phyloP scores from a whole-genome alignment of 306 rosid species.

The Mimosa pudica region DNA sequence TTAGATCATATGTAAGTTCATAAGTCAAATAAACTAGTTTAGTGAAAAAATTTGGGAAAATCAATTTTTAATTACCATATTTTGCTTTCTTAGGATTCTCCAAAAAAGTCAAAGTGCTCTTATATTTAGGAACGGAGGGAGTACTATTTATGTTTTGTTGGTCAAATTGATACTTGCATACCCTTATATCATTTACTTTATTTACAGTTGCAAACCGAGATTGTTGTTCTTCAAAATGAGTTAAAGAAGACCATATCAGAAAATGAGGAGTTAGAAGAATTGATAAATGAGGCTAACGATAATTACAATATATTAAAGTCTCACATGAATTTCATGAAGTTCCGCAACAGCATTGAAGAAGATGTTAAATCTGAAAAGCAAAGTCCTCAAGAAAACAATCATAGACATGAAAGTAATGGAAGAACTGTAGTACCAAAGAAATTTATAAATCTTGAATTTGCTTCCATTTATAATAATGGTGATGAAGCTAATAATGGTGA shows the following conservation, averaged over 20 bases:
- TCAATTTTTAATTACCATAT: no score
- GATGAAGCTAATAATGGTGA: constrained; percentile 34
- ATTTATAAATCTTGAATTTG: constrained; percentile 70
- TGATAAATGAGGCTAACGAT: constrained; percentile 43
- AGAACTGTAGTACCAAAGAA: constrained; percentile 53
- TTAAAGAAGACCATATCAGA: constrained; percentile 52
- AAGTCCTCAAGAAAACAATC: constrained; percentile 35
- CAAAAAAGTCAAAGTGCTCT: no score
- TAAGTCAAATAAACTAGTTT: no score
- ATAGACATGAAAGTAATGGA: constrained; percentile 7
- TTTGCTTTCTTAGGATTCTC: no score
- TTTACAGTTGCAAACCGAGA: constrained; percentile 53
- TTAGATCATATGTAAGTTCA: no score
- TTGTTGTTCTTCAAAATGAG: constrained; percentile 59
- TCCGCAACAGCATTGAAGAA: constrained; percentile 34
- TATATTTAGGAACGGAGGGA: no score
- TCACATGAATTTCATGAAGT: constrained; percentile 43
- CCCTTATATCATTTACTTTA: no score
- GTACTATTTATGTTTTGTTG: no score
- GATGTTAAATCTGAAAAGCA: constrained; percentile 22
- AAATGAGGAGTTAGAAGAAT: constrained; percentile 52
- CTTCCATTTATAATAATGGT: constrained; percentile 27
- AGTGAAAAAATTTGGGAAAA: no score
- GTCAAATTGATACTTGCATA: no score
- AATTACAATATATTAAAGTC: constrained; percentile 54